phyloP scores from a whole-genome alignment of 495 filamentous ascomycete species.

The Neurospora sp. region DNA sequence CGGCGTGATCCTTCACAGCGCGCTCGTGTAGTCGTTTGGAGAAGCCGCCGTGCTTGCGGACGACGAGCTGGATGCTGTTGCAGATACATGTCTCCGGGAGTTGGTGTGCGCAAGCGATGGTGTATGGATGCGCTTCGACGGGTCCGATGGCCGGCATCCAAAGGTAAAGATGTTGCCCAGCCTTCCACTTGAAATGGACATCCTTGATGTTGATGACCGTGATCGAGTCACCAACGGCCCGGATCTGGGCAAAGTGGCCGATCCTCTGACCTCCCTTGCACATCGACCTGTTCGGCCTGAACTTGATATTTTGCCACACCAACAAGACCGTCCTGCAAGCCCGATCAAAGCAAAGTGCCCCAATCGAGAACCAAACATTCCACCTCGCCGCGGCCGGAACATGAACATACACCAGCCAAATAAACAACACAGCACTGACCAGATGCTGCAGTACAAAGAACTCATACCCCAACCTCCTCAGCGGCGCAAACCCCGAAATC shows the following conservation, averaged over 20 bases:
- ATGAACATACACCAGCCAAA: slow-evolving; percentile 58
- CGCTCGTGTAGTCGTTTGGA: slow-evolving; percentile 55
- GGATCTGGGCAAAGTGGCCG: slow-evolving; percentile 52
- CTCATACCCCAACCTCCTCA: slow-evolving; percentile 64
- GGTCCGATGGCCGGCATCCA: slow-evolving; percentile 57
- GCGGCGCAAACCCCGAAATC: slow-evolving; percentile 54
- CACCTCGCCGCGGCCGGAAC: slow-evolving; percentile 44
- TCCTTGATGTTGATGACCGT: slow-evolving; percentile 62
- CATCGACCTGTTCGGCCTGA: slow-evolving; percentile 23
- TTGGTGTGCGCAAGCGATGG: slow-evolving; percentile 49
- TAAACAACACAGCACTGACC: slow-evolving; percentile 52
- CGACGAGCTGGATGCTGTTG: slow-evolving; percentile 59
- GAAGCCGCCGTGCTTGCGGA: slow-evolving; percentile 62
- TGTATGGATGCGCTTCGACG: slow-evolving; percentile 74
- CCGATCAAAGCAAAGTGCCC: slow-evolving; percentile 60
- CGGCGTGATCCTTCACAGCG: slow-evolving; percentile 40
- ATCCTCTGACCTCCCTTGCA: slow-evolving; percentile 33
- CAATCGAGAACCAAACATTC: slow-evolving; percentile 67
- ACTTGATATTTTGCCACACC: slow-evolving; percentile 54
- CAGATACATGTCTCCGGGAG: slow-evolving; percentile 36
- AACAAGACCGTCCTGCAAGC: slow-evolving; percentile 39
- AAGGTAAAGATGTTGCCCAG: slow-evolving; percentile 74
- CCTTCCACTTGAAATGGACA: slow-evolving; percentile 58
- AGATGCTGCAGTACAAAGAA: slow-evolving; percentile 77
- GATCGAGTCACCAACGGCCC: slow-evolving; percentile 49